Conservation (phyloP, 1,139 yeast species). For the Kluyveromyces sp. region DNA sequence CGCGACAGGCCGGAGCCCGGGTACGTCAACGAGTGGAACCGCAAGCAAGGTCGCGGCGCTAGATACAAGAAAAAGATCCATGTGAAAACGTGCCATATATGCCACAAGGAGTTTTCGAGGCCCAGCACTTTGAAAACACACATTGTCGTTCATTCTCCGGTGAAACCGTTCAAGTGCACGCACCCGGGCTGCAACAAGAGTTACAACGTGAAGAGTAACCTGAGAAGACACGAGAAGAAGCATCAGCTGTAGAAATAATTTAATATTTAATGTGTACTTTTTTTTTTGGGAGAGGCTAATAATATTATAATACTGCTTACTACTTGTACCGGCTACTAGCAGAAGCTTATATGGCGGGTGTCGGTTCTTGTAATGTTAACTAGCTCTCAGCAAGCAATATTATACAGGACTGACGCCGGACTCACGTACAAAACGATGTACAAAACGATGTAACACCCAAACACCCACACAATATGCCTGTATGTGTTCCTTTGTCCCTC, state of each 20-base stretch:
- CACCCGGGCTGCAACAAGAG: slow-evolving; percentile 8
- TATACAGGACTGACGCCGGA: no score
- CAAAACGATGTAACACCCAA: no score
- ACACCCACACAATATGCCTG: no score
- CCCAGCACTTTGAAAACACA: slow-evolving; percentile 8
- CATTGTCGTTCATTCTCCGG: slow-evolving; percentile 6
- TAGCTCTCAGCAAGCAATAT: no score
- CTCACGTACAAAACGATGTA: no score
- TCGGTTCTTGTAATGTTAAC: no score
- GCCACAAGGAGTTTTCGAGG: slow-evolving; percentile 7
- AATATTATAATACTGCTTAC: no score
- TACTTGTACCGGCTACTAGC: no score
- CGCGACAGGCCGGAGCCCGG: not conserved
- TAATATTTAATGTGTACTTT: not conserved
- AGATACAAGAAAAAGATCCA: slow-evolving; percentile 5
- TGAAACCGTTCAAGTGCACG: slow-evolving; percentile 6
- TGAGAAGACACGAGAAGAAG: slow-evolving; percentile 7
- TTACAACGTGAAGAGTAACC: slow-evolving; percentile 7
- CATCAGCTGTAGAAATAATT: not conserved
- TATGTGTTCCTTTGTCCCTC: no score
- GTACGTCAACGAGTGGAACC: slow-evolving; percentile 4
- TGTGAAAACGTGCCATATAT: slow-evolving; percentile 4
- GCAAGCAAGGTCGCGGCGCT: slow-evolving; percentile 4
- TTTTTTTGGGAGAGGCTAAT: not conserved
- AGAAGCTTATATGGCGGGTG: no score